Percentiles rank a stretch among this genome's conserved stretches.
phyloP scores from a whole-genome alignment of 257 asterid genomes.

The Solanum bulbocastanum region DNA sequence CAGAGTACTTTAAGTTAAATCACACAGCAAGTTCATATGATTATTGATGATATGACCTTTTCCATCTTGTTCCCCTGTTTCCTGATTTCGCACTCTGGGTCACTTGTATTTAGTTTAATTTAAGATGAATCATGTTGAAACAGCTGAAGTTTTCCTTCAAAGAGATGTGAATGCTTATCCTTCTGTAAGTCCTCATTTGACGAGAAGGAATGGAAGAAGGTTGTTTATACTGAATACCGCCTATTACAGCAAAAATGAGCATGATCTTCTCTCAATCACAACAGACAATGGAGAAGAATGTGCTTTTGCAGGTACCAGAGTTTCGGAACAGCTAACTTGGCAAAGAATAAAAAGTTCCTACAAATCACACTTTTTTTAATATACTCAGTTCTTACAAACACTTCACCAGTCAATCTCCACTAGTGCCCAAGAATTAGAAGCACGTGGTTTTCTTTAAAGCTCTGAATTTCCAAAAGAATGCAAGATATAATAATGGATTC shows the following conservation, averaged over 20 bases:
- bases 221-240: not conserved
- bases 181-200: not conserved
- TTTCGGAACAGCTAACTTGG: not conserved
- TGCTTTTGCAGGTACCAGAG: not conserved
- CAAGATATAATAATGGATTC: not conserved
- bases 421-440: not conserved
- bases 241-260: not conserved
- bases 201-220: not conserved
- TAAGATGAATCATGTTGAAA: not conserved
- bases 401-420: not conserved
- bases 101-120: not conserved
- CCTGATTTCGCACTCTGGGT: not conserved
- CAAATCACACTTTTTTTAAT: not conserved
- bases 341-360: not conserved
- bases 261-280: not conserved
- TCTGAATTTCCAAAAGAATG: not conserved
- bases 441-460: not conserved
- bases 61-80: not conserved
- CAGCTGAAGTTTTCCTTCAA: not conserved
- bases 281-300: not conserved
- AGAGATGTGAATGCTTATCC: not conserved
- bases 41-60: not conserved
- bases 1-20: not conserved
- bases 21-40: not conserved
- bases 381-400: not conserved